Evolutionary conservation across 2,329 filamentous ascomycete genomes (phyloP).

Genomic region (Metarhizium robertsii): DNA sequence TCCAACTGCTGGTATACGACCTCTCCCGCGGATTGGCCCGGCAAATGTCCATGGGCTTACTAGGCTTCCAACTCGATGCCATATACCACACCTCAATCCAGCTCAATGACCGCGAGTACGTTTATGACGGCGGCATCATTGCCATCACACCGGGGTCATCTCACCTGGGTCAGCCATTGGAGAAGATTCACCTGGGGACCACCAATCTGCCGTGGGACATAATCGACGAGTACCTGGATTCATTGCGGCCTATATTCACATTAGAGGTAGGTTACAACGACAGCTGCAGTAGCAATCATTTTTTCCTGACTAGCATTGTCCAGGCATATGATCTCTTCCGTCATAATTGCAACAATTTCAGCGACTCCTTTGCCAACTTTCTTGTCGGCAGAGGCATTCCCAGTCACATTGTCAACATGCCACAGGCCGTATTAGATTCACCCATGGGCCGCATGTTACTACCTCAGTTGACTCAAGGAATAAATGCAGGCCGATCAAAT

Average conservation of each 20-base stretch:
- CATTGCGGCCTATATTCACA: slow-evolving; percentile 73
- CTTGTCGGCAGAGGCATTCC: slow-evolving; percentile 84
- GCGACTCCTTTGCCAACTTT: slow-evolving; percentile 85
- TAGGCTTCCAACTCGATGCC: slow-evolving; percentile 66
- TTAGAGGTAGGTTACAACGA: slow-evolving; percentile 45
- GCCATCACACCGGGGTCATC: slow-evolving; percentile 71
- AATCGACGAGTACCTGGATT: slow-evolving; percentile 80
- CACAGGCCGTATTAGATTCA: slow-evolving; percentile 74
- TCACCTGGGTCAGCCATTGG: slow-evolving; percentile 77
- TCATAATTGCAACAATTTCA: slow-evolving; percentile 98
- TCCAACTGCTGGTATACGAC: slow-evolving; percentile 71
- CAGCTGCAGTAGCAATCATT: neutral
- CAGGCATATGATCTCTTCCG: slow-evolving; percentile 80
- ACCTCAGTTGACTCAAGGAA: slow-evolving; percentile 52
- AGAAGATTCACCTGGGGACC: slow-evolving; percentile 63
- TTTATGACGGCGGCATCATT: slow-evolving; percentile 83
- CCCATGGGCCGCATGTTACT: slow-evolving; percentile 83
- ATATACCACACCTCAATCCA: slow-evolving; percentile 93
- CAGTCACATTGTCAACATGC: slow-evolving; percentile 74
- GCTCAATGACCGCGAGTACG: slow-evolving; percentile 75
- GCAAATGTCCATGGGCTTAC: slow-evolving; percentile 42
- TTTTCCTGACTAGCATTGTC: neutral
- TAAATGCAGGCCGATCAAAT: slow-evolving; percentile 38
- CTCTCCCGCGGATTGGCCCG: slow-evolving; percentile 54
- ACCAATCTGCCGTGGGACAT: slow-evolving; percentile 74